These are phyloP conservation scores for Sparassis latifolia DNA, from an alignment of 1,284 basidiomycete genomes.

Conservation along the genomic window DNA sequence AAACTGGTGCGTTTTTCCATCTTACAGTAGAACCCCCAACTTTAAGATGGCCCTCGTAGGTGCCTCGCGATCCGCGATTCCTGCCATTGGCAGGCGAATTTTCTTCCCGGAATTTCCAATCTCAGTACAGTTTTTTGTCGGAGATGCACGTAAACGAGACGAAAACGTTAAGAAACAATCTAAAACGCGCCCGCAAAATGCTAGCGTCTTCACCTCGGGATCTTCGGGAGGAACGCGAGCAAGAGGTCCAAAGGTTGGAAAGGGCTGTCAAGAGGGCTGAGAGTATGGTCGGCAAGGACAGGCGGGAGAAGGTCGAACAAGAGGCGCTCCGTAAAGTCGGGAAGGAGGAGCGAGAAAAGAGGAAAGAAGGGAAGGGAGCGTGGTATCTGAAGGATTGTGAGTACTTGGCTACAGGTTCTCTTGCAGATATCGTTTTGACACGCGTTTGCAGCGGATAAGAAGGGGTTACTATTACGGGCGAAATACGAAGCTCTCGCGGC, in stretches of 20 bases:
- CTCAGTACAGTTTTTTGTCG: constrained; percentile 78
- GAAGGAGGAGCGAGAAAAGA: constrained; percentile 49
- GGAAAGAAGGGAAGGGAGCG: constrained; percentile 68
- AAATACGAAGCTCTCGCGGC: constrained; percentile 72
- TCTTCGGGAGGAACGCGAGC: constrained; percentile 56
- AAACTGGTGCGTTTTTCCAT: constrained; percentile 44
- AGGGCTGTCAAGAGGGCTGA: constrained; percentile 71
- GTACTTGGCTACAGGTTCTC: constrained; percentile 17
- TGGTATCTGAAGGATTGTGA: constrained; percentile 88
- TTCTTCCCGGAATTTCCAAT: constrained; percentile 61
- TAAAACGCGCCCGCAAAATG: constrained; percentile 66
- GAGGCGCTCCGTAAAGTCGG: constrained; percentile 55
- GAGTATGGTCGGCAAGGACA: constrained; percentile 73
- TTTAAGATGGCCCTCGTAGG: constrained; percentile 32
- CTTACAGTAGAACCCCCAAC: neutral
- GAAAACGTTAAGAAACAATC: constrained; percentile 53
- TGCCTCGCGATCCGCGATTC: constrained; percentile 88
- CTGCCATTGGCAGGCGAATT: constrained; percentile 70
- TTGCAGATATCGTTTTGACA: constrained; percentile 2
- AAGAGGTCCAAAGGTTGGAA: constrained; percentile 75
- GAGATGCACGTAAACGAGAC: constrained; percentile 68
- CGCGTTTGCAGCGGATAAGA: constrained; percentile 63
- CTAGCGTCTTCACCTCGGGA: constrained; percentile 60
- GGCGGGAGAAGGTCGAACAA: constrained; percentile 62
- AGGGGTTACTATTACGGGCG: constrained; percentile 64